Percentiles rank a stretch among this genome's conserved stretches.
These are phyloP conservation scores for Diplodia sapinea DNA, from an alignment of 2,329 filamentous ascomycete genomes.

Conservation along the genomic window DNA sequence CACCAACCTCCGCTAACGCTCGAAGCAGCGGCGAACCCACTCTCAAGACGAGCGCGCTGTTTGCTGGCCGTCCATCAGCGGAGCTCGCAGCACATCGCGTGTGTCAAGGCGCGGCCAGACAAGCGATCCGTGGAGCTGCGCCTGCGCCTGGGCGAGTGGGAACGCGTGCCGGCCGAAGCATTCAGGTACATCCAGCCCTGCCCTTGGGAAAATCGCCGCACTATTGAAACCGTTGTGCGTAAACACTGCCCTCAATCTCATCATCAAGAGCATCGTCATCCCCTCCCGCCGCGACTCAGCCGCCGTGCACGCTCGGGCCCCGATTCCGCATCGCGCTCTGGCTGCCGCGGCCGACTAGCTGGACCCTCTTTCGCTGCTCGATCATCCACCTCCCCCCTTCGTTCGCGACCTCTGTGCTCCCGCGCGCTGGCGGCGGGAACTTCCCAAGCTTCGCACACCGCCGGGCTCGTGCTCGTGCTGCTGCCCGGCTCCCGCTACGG, in stretches of 20 bases:
- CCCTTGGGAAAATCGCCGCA: constrained; percentile 27
- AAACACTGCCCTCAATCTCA: not conserved
- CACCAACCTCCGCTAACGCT: constrained; percentile 19
- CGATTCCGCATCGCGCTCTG: not conserved
- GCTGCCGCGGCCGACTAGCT: not conserved
- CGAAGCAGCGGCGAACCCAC: constrained; percentile 4
- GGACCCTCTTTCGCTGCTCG: not conserved
- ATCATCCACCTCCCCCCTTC: not conserved
- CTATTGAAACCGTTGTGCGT: constrained; percentile 24
- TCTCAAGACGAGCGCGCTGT: not conserved
- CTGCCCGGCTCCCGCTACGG: not conserved
- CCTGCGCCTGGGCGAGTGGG: constrained; percentile 2
- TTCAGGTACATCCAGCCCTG: constrained; percentile 29
- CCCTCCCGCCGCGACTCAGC: constrained; percentile 8
- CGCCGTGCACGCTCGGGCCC: not conserved
- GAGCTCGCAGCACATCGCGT: constrained; percentile 15
- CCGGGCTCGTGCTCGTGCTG: not conserved
- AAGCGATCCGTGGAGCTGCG: constrained; percentile 27
- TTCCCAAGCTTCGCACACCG: constrained; percentile 8
- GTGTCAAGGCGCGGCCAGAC: constrained; percentile 17
- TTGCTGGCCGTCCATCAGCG: constrained; percentile 28
- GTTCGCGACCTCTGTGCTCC: not conserved
- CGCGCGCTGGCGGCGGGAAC: constrained; percentile 2
- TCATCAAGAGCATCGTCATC: not conserved
- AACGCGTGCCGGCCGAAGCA: constrained; percentile 22